Conservation (phyloP, 768 basidiomycete species). For the Leucosporidium creatinivorum region DNA sequence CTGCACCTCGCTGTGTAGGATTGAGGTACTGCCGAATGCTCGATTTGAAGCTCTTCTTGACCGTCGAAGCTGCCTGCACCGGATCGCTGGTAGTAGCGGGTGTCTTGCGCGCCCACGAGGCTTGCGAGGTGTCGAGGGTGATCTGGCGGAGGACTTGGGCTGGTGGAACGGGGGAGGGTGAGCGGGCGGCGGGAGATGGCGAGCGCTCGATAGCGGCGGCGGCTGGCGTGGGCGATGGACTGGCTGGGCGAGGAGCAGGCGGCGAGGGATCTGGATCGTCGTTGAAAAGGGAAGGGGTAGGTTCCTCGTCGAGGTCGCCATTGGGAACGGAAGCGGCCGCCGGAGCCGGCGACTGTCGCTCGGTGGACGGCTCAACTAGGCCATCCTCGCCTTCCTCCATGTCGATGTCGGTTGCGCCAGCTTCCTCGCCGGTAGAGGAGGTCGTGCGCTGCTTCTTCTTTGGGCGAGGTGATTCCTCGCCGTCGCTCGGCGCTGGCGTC, state of each 20-base stretch:
- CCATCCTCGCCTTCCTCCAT: not conserved
- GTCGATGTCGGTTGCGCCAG: not conserved
- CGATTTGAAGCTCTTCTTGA: not conserved
- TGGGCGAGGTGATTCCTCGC: not conserved
- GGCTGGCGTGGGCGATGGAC: not conserved
- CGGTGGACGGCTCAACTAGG: too few relatives aligned
- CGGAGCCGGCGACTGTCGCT: too few relatives aligned
- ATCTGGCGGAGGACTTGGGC: slow-evolving; percentile 41
- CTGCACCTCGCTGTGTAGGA: not conserved
- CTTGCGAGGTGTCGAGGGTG: slow-evolving; percentile 51
- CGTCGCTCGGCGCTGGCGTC: not conserved
- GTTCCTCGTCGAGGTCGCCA: too few relatives aligned
- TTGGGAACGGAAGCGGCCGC: too few relatives aligned
- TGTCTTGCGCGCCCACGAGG: slow-evolving; percentile 49
- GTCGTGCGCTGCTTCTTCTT: not conserved
- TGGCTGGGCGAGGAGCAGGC: not conserved
- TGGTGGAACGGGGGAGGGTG: not conserved
- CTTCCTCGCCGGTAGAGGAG: not conserved
- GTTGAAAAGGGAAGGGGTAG: too few relatives aligned
- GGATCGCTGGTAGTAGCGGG: slow-evolving; percentile 10
- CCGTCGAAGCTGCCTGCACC: too few relatives aligned
- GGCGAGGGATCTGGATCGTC: not conserved
- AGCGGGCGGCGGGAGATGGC: not conserved
- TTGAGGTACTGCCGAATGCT: slow-evolving; percentile 1
- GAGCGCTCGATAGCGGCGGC: slow-evolving; percentile 1